phyloP scores from a whole-genome alignment of 768 basidiomycete species.

The Mycena belliarum region DNA sequence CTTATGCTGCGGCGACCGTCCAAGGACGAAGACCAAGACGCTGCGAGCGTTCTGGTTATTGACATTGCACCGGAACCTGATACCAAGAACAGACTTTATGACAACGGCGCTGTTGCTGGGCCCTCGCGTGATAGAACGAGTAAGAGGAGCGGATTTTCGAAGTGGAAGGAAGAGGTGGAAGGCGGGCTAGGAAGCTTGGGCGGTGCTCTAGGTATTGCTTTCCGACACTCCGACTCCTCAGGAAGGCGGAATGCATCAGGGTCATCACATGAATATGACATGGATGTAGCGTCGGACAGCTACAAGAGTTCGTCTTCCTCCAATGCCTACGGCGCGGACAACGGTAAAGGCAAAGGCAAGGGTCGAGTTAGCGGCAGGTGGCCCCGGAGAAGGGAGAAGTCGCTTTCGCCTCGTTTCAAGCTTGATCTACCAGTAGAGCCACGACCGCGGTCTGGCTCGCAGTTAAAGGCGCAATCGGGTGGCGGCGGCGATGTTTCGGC shows the following conservation, averaged over 20 bases:
- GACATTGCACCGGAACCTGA: constrained; percentile 18
- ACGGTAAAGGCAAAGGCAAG: constrained; percentile 39
- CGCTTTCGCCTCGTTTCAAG: constrained; percentile 24
- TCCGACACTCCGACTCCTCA: constrained; percentile 40
- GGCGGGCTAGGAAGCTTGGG: constrained; percentile 32
- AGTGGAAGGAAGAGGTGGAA: constrained; percentile 48
- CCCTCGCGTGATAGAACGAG: constrained; percentile 29
- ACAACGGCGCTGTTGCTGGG: constrained; percentile 8
- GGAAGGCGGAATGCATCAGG: constrained; percentile 22
- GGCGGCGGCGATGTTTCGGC: constrained; percentile 14
- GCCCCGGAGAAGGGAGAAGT: constrained; percentile 30
- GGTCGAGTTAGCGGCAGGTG: constrained; percentile 36
- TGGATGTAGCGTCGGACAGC: constrained; percentile 25
- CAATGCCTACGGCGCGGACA: constrained; percentile 25
- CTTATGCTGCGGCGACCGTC: constrained; percentile 18
- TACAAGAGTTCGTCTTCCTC: constrained; percentile 31
- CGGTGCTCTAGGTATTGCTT: constrained; percentile 37
- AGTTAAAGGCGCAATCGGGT: constrained; percentile 2
- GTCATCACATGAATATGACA: constrained; percentile 24
- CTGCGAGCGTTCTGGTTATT: constrained; percentile 20
- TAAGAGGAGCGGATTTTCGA: constrained; percentile 38
- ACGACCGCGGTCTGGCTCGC: constrained; percentile 24
- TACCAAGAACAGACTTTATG: constrained; percentile 6
- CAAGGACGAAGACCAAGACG: constrained; percentile 21
- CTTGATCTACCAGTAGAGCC: constrained; percentile 35